Base-by-base conservation (phyloP, 1,284 basidiomycete species). In the Fistulinella cinereoalba region DNA sequence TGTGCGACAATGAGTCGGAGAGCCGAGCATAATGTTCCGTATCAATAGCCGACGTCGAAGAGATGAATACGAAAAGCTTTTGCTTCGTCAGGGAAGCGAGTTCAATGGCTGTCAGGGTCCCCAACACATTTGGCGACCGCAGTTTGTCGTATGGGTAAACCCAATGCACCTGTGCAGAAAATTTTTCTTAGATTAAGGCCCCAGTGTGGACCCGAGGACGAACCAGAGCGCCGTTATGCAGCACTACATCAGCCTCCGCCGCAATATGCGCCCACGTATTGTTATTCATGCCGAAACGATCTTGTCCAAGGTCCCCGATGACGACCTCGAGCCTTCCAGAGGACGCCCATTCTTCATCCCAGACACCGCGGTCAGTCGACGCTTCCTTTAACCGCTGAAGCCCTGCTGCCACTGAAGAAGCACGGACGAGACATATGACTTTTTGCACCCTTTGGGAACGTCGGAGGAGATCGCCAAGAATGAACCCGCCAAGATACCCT, bases 141-240 rank as follows among this genome's bases (percentile, higher is more conserved):
- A 99, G 78, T 68, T 88, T 93, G 65, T 92, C 87, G 70, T 99
- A 99, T 0, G 95, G 93, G 69, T 98, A 99, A 3, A 99, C 92
- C 97, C 97, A 99, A 65, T 99, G 97, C 13, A 99, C 90, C 90
- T 92, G 53, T 12, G 13, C 24, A n/a, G 16, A 34, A 32, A 1
- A 24, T 15, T 10, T 6, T 25, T 43, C 16, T 50, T 28, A 49
- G 43, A 24, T 37, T n/a, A 43, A 21, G 24, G 7, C 21, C 6
- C 3, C 11, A 29, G 15, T 34, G 23, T 33, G 33, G 37, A 44
- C 18, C 6, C 12, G 15, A 31, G 18, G 15, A 72, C 86, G 55
- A 57, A 93, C 97, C 65, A 99, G 71, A 19, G 97, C 97, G 37
- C 97, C 97, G 60, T 99, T 99, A 68, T 99, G 97, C 46, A 99